A percentile compares a stretch with the other conserved stretches of the same genome.
Conservation (phyloP, 2,329 filamentous ascomycete genomes). For the Pestalotiopsis sp. region DNA sequence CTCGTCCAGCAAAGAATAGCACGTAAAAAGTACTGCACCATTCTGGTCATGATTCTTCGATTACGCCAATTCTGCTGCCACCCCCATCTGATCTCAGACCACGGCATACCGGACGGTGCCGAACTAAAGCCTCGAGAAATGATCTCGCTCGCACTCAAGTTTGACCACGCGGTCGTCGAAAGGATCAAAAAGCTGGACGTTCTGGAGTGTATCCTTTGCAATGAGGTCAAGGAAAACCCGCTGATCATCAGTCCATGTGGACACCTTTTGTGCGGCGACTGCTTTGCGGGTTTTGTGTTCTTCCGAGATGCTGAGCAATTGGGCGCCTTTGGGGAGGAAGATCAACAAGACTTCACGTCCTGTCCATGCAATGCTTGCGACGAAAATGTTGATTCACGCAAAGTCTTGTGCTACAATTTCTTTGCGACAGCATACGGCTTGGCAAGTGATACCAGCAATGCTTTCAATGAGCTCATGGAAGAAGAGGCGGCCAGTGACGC, state of each 20-base stretch:
- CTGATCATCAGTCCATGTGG: constrained; percentile 31
- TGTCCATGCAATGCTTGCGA: constrained; percentile 12
- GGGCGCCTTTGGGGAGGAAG: constrained; percentile 1
- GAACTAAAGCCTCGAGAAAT: constrained; percentile 27
- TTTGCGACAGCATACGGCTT: constrained; percentile 22
- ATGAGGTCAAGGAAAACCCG: constrained; percentile 19
- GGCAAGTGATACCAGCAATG: constrained; percentile 6
- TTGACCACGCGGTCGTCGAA: constrained; percentile 18
- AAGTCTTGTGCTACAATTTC: constrained; percentile 23
- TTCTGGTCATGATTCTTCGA: constrained; percentile 76
- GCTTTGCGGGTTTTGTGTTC: constrained; percentile 25
- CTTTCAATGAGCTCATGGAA: constrained; percentile 6
- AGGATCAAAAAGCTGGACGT: constrained; percentile 16
- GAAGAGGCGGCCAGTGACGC: constrained; percentile 11
- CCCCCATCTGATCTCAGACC: constrained; percentile 63
- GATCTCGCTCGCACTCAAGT: constrained; percentile 22
- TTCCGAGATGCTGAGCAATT: constrained; percentile 6
- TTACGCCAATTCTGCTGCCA: constrained; percentile 83
- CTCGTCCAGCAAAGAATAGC: constrained; percentile 39
- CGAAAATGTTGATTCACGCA: constrained; percentile 17
- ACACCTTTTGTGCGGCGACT: constrained; percentile 26
- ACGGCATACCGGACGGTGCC: constrained; percentile 28
- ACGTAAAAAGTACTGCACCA: constrained; percentile 73
- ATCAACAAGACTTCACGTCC: neutral
- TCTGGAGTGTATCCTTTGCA: constrained; percentile 26